A percentile compares a stretch with the other conserved stretches of the same genome.
Conservation (phyloP, 352 stramenopile genomes). For the Peronospora destructor region DNA sequence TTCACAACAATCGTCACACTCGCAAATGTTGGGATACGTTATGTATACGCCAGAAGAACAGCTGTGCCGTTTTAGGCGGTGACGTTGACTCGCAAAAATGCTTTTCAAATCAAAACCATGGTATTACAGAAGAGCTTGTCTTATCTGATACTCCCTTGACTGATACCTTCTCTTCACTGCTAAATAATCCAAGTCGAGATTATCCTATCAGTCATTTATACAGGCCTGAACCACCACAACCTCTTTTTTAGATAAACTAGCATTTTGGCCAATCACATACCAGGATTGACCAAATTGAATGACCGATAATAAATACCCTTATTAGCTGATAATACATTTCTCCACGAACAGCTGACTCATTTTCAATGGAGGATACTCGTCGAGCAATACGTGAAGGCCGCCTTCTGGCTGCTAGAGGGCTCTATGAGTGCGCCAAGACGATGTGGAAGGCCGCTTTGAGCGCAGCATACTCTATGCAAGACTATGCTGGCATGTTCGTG, state of each 20-base stretch:
- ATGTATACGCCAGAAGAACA: background rate
- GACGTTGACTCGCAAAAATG: no score
- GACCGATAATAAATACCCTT: no score
- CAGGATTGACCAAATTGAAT: no score
- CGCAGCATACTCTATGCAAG: slow-evolving; percentile 37
- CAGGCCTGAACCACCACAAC: no score
- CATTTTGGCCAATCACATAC: no score
- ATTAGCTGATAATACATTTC: no score
- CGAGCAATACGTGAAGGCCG: slow-evolving; percentile 37
- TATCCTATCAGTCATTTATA: no score
- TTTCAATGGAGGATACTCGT: slow-evolving; percentile 28
- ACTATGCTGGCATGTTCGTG: slow-evolving; percentile 58
- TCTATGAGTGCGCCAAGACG: slow-evolving; percentile 28
- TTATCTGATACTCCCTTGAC: no score
- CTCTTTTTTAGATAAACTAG: no score
- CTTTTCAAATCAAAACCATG: background rate
- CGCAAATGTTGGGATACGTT: background rate
- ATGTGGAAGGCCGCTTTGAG: slow-evolving; percentile 49
- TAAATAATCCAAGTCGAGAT: no score
- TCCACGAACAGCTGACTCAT: slow-evolving; percentile 13
- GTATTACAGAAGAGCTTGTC: no score
- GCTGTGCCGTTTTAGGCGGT: background rate
- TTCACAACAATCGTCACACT: background rate
- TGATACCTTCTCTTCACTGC: no score
- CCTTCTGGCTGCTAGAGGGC: slow-evolving; percentile 27